These are phyloP conservation scores for Amanita exitialis DNA, from an alignment of 768 basidiomycete genomes.

Conservation along the genomic window DNA sequence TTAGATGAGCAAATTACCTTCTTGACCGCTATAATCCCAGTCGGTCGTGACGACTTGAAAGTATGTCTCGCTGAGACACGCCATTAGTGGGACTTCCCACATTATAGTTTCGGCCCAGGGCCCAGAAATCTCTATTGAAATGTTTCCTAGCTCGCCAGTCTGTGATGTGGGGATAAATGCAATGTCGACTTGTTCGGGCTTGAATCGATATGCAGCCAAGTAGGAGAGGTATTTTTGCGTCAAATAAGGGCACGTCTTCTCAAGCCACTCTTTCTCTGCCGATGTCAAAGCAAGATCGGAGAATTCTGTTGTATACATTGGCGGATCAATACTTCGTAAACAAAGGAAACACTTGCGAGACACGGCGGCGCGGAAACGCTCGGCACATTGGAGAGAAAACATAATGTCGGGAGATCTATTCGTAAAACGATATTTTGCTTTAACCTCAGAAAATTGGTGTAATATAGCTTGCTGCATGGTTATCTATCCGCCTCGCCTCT, in stretches of 20 bases:
- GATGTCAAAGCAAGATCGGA: slow-evolving; percentile 45
- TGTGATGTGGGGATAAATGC: slow-evolving; percentile 50
- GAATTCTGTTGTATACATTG: slow-evolving; percentile 41
- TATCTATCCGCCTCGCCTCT: slow-evolving; percentile 36
- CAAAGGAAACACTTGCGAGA: slow-evolving; percentile 30
- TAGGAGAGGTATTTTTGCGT: slow-evolving; percentile 64
- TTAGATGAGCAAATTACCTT: slow-evolving; percentile 31
- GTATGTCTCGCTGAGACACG: slow-evolving; percentile 82
- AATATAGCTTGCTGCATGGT: slow-evolving; percentile 94
- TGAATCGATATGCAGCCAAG: slow-evolving; percentile 58
- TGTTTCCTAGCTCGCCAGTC: slow-evolving; percentile 40
- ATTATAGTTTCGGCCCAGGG: slow-evolving; percentile 80
- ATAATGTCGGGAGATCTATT: slow-evolving; percentile 57
- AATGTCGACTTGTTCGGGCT: slow-evolving; percentile 63
- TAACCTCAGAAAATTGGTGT: slow-evolving; percentile 60
- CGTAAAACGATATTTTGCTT: slow-evolving; percentile 72
- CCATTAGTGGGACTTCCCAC: slow-evolving; percentile 96
- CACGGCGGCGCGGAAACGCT: slow-evolving; percentile 45
- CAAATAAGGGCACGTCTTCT: slow-evolving; percentile 65
- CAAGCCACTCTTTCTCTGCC: slow-evolving; percentile 61
- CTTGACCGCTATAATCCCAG: slow-evolving; percentile 81
- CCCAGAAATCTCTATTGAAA: slow-evolving; percentile 68
- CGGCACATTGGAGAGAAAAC: slow-evolving; percentile 60
- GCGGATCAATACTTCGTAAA: not conserved
- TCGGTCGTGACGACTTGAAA: slow-evolving; percentile 67